Conservation (phyloP, 2,329 filamentous ascomycete genomes). For the Lachnellula hyalina region DNA sequence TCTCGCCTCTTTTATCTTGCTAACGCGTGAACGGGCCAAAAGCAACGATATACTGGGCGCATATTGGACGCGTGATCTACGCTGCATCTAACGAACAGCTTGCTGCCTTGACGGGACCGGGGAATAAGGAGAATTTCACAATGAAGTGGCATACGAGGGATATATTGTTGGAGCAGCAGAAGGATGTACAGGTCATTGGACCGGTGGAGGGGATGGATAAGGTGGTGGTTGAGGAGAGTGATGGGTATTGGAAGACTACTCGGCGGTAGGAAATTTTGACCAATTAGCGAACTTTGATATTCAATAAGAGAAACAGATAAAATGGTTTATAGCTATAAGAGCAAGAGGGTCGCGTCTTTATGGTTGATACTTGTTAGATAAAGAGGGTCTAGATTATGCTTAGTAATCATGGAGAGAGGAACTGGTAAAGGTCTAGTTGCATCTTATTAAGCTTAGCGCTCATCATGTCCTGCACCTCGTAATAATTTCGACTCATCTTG, state of each 20-base stretch:
- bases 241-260: slow-evolving; percentile 40
- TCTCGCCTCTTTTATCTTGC: neutral
- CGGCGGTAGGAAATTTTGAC: slow-evolving; percentile 12
- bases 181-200: slow-evolving; percentile 44
- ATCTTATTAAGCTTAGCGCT: too few relatives aligned
- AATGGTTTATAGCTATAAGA: neutral
- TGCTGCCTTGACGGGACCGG: slow-evolving; percentile 39
- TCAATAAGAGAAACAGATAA: neutral
- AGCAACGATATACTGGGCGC: slow-evolving; percentile 45
- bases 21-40: slow-evolving; percentile 6
- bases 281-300: too few relatives aligned
- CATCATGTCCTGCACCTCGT: too few relatives aligned
- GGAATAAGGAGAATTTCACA: slow-evolving; percentile 48
- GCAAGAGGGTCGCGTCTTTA: too few relatives aligned
- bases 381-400: too few relatives aligned
- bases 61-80: slow-evolving; percentile 48
- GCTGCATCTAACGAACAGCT: slow-evolving; percentile 44
- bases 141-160: slow-evolving; percentile 44
- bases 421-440: too few relatives aligned
- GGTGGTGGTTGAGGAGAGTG: slow-evolving; percentile 40
- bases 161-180: slow-evolving; percentile 43
- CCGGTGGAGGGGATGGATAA: slow-evolving; percentile 41
- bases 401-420: too few relatives aligned
- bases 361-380: too few relatives aligned
- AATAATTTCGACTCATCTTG: neutral